Base-by-base conservation (phyloP, 108 stramenopile genomes). In the Skeletonema grethae region DNA sequence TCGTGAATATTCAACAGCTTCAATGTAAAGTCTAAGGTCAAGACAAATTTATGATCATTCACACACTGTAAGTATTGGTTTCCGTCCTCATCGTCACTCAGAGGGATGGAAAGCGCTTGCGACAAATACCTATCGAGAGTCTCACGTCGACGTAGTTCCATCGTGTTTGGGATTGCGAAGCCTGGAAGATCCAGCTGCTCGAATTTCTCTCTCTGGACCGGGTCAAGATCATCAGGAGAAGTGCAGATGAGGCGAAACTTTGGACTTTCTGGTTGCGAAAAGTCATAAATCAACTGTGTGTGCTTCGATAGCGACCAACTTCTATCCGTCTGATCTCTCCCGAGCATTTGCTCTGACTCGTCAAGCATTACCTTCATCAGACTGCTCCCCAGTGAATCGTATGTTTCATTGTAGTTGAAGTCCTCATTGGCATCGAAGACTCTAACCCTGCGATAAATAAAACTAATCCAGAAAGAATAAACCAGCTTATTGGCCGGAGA, bases 241-340 rank as follows among this genome's bases (percentile, higher is more conserved):
- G 73, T 75, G 16, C 59, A 61, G 13, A 75, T 59, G 58, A 75
- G 59, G 20, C 73, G 57, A n/a, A 75, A 75, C 25, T 75, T 31
- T 1, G 73, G 73, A 30, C 58, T 69, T 16, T 39, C 18, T 2
- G 50, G 50, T 53, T 62, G 28, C 13, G 67, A 62, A 29, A 75
- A 75, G 24, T 75, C 73, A 24, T 75, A 75, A n/a, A 75, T 75
- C 36, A 75, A 18, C 60, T 75, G 73, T 11, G 59, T 61, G 38
- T 69, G 59, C 10, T 69, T 62, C 59, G 57, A 46, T 12, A 15
- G 34, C 13, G 68, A 25, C 67, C 73, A 69, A 30, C 60, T 69
- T 9, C 29, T 10, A 61, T 46, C 50, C 24, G 50, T 61, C 36
- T 75, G 73, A 12, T 69, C 68, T 15, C 39, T 39, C 29, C 7